phyloP scores from a whole-genome alignment of 2,329 filamentous ascomycete genomes.

The Penicillium sp. region DNA sequence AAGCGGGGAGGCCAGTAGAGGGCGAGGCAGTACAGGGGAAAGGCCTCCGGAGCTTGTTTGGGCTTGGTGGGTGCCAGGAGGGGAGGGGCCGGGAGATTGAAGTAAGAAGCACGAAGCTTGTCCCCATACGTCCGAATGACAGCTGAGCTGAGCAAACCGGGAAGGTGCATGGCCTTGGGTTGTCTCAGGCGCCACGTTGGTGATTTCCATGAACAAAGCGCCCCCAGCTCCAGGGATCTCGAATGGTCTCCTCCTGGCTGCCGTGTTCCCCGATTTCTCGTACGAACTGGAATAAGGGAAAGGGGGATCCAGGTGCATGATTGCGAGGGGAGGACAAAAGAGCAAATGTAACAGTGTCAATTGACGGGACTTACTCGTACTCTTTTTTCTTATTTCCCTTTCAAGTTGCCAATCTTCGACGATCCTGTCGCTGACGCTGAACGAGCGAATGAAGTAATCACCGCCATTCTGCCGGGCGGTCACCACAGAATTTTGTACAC shows the following conservation, averaged over 20 bases:
- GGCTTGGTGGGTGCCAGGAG: not conserved
- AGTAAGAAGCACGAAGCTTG: conserved; percentile 4
- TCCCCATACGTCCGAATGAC: conserved; percentile 20
- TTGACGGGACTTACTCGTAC: conserved; percentile 25
- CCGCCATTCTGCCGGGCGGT: conserved; percentile 33
- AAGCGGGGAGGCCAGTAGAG: conserved; percentile 16
- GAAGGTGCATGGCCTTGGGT: conserved; percentile 36
- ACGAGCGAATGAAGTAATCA: conserved; percentile 31
- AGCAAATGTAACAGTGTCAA: conserved; percentile 8
- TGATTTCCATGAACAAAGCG: conserved; percentile 34
- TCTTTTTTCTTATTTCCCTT: conserved; percentile 21
- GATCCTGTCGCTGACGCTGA: conserved; percentile 23
- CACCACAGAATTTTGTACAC: not conserved
- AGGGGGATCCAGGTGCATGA: conserved; percentile 7
- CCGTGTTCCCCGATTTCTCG: conserved; percentile 17
- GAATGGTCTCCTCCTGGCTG: conserved; percentile 23
- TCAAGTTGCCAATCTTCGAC: conserved; percentile 19
- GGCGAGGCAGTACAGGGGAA: conserved; percentile 24
- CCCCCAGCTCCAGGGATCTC: conserved; percentile 25
- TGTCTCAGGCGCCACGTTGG: conserved; percentile 35
- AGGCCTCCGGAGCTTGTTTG: conserved; percentile 4
- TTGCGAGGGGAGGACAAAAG: conserved; percentile 1
- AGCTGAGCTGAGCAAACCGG: conserved; percentile 33
- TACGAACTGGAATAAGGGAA: not conserved
- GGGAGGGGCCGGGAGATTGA: conserved; percentile 10